These are phyloP conservation scores for Apiotrichum akiyoshidainum DNA, from an alignment of 1,284 basidiomycete genomes.

Conservation along the genomic window DNA sequence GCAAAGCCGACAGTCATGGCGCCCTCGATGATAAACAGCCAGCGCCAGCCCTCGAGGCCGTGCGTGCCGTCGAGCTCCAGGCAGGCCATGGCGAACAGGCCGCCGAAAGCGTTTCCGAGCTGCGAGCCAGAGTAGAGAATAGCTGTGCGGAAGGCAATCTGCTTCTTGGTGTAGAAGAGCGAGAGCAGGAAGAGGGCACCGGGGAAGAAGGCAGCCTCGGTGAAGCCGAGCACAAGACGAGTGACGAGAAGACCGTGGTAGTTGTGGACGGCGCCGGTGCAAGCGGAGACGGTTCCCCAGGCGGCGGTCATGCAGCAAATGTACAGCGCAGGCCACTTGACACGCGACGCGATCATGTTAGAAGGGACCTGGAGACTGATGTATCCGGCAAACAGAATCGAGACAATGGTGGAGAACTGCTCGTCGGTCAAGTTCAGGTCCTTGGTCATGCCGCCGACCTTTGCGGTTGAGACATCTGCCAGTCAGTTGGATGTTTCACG, in stretches of 20 bases:
- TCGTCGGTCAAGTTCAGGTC: slow-evolving; percentile 22
- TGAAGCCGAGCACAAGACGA: slow-evolving; percentile 28
- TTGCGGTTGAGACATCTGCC: slow-evolving; percentile 18
- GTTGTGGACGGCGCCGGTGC: slow-evolving; percentile 33
- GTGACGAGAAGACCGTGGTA: slow-evolving; percentile 25
- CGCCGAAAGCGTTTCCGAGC: slow-evolving; percentile 14
- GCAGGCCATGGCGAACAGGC: slow-evolving; percentile 2
- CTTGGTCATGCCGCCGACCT: slow-evolving; percentile 20
- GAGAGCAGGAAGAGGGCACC: slow-evolving; percentile 19
- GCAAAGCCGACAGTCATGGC: slow-evolving; percentile 34
- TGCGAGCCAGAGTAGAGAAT: slow-evolving; percentile 12
- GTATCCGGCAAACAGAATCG: slow-evolving; percentile 29
- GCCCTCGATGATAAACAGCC: slow-evolving; percentile 40
- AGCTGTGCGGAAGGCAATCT: slow-evolving; percentile 12
- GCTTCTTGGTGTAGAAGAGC: slow-evolving; percentile 11
- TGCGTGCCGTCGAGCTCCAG: slow-evolving; percentile 30
- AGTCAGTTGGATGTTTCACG: neutral
- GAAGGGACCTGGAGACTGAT: slow-evolving; percentile 45
- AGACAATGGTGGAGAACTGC: slow-evolving; percentile 36
- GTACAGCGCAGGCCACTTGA: slow-evolving; percentile 37
- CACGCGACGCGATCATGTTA: slow-evolving; percentile 36
- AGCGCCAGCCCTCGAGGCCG: slow-evolving; percentile 41
- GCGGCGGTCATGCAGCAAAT: slow-evolving; percentile 26
- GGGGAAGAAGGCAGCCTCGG: slow-evolving; percentile 39
- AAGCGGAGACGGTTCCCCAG: slow-evolving; percentile 42